A percentile compares a stretch with the other conserved stretches of the same genome.
Evolutionary conservation across 2,329 filamentous ascomycete species (phyloP).

Genomic region (Karstenula rhodostoma): DNA sequence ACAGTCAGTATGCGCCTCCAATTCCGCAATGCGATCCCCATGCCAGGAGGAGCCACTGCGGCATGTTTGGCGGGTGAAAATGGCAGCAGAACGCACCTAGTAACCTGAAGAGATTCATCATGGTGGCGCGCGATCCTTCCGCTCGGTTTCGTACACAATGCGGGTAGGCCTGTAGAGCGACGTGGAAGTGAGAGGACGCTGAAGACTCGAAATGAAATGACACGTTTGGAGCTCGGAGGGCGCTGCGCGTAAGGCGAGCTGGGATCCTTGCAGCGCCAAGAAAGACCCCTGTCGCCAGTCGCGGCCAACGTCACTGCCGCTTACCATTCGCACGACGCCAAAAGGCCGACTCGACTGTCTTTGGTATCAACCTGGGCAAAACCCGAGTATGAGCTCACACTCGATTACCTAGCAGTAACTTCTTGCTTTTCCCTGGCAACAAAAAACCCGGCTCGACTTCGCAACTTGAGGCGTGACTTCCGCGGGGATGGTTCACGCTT

Average conservation of each 20-base stretch:
- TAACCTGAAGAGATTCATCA: slow-evolving; percentile 76
- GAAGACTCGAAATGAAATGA: slow-evolving; percentile 41
- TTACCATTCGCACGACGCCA: background rate
- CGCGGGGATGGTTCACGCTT: slow-evolving; percentile 8
- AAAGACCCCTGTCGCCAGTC: slow-evolving; percentile 29
- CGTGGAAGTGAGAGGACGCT: slow-evolving; percentile 20
- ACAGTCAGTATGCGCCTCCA: slow-evolving; percentile 34
- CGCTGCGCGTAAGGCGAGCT: slow-evolving; percentile 29
- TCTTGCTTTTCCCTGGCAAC: too few relatives aligned
- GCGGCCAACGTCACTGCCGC: slow-evolving; percentile 26
- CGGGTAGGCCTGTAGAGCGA: slow-evolving; percentile 22
- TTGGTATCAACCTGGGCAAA: background rate
- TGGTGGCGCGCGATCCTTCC: slow-evolving; percentile 40
- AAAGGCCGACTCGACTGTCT: background rate
- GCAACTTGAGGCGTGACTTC: background rate
- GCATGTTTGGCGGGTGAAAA: background rate
- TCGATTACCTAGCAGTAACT: too few relatives aligned
- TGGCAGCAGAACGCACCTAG: slow-evolving; percentile 59
- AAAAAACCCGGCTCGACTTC: background rate
- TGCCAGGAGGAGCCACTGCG: background rate
- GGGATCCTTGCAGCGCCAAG: slow-evolving; percentile 45
- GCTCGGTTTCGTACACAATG: slow-evolving; percentile 27
- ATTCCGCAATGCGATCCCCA: slow-evolving; percentile 9
- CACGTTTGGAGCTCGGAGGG: slow-evolving; percentile 44
- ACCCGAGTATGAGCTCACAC: too few relatives aligned